These are phyloP conservation scores for Lolium perenne DNA, from an alignment of 176 grass and related monocot genomes.

Conservation along the genomic window DNA sequence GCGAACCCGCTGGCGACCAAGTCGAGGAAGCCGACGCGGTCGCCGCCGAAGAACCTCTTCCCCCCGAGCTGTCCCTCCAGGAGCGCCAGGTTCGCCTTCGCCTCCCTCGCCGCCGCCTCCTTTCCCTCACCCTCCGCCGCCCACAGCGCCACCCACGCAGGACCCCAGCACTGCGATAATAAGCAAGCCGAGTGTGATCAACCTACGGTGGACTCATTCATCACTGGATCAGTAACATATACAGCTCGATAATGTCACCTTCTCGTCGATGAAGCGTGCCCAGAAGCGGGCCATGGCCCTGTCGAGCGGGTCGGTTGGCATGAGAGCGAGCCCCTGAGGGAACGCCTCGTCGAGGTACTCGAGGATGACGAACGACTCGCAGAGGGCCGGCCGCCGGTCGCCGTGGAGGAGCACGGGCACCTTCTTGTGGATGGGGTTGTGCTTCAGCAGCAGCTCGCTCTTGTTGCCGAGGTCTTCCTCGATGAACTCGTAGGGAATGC, in stretches of 20 bases:
- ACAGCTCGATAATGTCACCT: neutral
- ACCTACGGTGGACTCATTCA: too few relatives aligned
- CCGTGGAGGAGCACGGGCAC: slow-evolving; percentile 52
- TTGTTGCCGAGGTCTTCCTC: slow-evolving; percentile 37
- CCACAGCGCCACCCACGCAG: neutral
- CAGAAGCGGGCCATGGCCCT: slow-evolving; percentile 46
- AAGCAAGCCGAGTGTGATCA: too few relatives aligned
- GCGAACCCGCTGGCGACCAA: too few relatives aligned
- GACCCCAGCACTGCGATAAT: neutral
- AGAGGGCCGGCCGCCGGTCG: neutral
- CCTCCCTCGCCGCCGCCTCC: neutral
- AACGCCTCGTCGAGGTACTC: slow-evolving; percentile 60
- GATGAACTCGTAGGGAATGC: neutral
- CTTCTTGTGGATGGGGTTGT: slow-evolving; percentile 55
- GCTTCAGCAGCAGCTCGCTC: slow-evolving; percentile 35
- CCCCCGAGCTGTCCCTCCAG: neutral
- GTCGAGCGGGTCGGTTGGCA: slow-evolving; percentile 29
- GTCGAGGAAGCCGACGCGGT: too few relatives aligned
- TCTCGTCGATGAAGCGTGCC: slow-evolving; percentile 47
- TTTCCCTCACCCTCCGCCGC: neutral
- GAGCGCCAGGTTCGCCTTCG: neutral
- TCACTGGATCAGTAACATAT: too few relatives aligned
- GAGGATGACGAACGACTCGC: slow-evolving; percentile 48
- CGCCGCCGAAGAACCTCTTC: too few relatives aligned
- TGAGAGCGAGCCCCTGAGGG: neutral